Conservation (phyloP, 352 stramenopile genomes). For the Pythium dissimile region DNA sequence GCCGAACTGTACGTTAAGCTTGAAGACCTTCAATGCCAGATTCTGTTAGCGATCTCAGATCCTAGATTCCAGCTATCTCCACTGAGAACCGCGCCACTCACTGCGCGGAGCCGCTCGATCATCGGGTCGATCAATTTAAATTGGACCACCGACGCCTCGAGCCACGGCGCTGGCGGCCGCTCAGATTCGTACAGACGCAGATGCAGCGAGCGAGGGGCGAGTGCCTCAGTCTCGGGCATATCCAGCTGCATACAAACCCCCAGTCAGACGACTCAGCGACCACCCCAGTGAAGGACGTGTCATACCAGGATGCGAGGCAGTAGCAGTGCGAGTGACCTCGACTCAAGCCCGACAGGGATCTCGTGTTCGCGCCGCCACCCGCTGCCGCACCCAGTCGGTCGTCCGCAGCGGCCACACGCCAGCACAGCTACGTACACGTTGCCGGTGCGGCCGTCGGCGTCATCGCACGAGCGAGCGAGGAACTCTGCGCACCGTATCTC, state of each 20-base stretch:
- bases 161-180: constrained; percentile 21
- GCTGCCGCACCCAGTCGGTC: constrained; percentile 9
- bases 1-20: constrained; percentile 33
- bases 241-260: not conserved
- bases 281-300: not conserved
- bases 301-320: constrained; percentile 14
- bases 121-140: constrained; percentile 37
- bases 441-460: not conserved
- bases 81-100: constrained; percentile 3
- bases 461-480: no score
- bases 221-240: not conserved
- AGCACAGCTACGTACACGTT: constrained; percentile 7
- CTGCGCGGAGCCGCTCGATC: constrained; percentile 40
- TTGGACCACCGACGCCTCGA: constrained; percentile 27
- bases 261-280: not conserved
- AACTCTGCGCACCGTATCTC: no score
- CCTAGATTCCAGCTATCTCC: no score
- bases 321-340: constrained; percentile 10
- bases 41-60: no score
- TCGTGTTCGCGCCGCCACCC: constrained; percentile 21
- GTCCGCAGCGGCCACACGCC: constrained; percentile 10
- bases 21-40: constrained; percentile 34
- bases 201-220: constrained; percentile 3
- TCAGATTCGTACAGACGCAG: constrained; percentile 26
- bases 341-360: constrained; percentile 5